A percentile compares a stretch with the other conserved stretches of the same genome.
These are phyloP conservation scores for Aquilaria yunnanensis DNA, from an alignment of 345 rosid species.

Conservation along the genomic window DNA sequence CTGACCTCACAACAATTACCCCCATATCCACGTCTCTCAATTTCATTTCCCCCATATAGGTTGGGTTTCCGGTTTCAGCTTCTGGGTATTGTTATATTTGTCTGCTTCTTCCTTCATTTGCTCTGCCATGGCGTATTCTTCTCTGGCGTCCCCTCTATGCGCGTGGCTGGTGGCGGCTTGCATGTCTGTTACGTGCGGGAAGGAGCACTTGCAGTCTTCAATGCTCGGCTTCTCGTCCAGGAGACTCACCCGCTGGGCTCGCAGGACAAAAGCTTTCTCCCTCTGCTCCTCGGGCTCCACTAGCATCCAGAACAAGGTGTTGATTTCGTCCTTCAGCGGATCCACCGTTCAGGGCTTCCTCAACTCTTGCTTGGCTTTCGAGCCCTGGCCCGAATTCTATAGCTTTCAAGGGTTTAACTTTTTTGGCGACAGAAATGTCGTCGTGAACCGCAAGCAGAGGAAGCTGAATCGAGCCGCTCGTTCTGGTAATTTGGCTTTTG, in stretches of 20 bases:
- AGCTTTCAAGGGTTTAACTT: conserved; percentile 32
- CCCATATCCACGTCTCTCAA: too few species aligned
- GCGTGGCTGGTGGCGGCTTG: conserved; percentile 86
- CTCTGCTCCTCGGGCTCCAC: conserved; percentile 2
- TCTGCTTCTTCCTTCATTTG: background rate
- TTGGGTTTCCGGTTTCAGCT: too few species aligned
- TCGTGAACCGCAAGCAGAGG: conserved; percentile 35
- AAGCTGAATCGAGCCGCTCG: conserved; percentile 28
- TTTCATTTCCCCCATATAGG: too few species aligned
- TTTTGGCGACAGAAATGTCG: conserved; percentile 18
- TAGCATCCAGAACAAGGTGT: background rate
- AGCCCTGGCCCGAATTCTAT: conserved; percentile 55
- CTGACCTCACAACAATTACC: too few species aligned
- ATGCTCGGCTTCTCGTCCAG: conserved; percentile 18
- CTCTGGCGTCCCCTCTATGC: conserved; percentile 65
- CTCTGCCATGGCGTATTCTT: conserved; percentile 26
- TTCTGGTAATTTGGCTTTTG: conserved; percentile 27
- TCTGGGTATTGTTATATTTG: too few species aligned
- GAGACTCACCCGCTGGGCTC: conserved; percentile 14
- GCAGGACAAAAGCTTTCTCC: conserved; percentile 22
- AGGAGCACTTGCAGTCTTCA: conserved; percentile 17
- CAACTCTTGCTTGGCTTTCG: conserved; percentile 57
- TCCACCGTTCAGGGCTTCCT: conserved; percentile 18
- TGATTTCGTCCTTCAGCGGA: conserved; percentile 31
- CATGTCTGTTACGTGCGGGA: conserved; percentile 52